Conservation (phyloP, 768 basidiomycete species). For the Mycena vulgaris region DNA sequence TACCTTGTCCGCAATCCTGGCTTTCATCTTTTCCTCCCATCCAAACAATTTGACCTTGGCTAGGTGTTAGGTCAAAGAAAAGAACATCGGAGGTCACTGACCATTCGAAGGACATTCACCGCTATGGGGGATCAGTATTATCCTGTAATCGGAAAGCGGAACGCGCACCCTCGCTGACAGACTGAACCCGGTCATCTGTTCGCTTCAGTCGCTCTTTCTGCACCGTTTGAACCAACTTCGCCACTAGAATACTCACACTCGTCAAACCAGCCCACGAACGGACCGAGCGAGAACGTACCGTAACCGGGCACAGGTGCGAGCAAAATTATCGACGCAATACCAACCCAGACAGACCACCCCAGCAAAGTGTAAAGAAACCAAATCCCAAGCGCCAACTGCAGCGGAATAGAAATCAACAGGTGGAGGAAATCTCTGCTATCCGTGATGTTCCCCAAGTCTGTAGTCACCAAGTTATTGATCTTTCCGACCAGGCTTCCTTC, state of each 20-base stretch:
- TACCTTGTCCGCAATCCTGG: constrained; percentile 64
- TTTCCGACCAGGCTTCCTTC: constrained; percentile 72
- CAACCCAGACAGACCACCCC: constrained; percentile 25
- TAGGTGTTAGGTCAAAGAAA: not conserved
- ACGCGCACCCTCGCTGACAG: constrained; percentile 70
- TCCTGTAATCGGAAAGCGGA: constrained; percentile 15
- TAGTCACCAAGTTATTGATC: constrained; percentile 83
- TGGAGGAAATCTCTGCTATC: constrained; percentile 20
- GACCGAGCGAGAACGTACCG: constrained; percentile 43
- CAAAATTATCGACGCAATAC: constrained; percentile 29
- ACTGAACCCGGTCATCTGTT: constrained; percentile 73
- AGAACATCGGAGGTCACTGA: constrained; percentile 56
- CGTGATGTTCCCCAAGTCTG: constrained; percentile 55
- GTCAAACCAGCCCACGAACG: not conserved
- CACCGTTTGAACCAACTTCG: constrained; percentile 39
- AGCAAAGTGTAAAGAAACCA: constrained; percentile 60
- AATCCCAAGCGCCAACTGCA: constrained; percentile 49
- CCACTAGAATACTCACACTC: constrained; percentile 12
- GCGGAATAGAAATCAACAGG: constrained; percentile 14
- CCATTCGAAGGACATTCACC: constrained; percentile 75
- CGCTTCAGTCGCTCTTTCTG: constrained; percentile 67
- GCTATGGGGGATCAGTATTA: constrained; percentile 49
- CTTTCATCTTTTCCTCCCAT: constrained; percentile 72
- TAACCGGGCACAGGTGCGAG: constrained; percentile 72
- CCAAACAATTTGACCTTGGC: constrained; percentile 63